These are phyloP conservation scores for Epithele typhae DNA, from an alignment of 768 basidiomycete species.

Conservation along the genomic window DNA sequence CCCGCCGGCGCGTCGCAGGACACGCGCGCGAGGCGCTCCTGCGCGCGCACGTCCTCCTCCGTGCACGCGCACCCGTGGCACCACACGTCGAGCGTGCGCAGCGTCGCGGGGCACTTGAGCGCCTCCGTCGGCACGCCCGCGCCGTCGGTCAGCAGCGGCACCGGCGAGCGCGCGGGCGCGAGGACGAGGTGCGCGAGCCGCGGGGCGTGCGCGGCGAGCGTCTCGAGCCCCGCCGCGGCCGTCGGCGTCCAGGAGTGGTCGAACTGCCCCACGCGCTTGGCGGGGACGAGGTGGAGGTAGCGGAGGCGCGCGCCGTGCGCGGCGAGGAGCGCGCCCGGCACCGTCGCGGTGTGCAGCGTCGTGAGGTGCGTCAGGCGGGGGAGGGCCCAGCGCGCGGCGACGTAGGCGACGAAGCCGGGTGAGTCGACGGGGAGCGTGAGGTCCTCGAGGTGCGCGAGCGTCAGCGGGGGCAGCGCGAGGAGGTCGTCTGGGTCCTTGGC, in stretches of 20 bases:
- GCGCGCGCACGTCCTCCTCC: not conserved
- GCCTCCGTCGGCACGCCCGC: not conserved
- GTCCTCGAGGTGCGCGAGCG: not conserved
- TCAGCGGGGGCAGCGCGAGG: not conserved
- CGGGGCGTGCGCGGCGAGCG: not conserved
- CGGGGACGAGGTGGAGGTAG: slow-evolving; percentile 3
- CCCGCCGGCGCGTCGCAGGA: not conserved
- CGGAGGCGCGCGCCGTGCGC: slow-evolving; percentile 2
- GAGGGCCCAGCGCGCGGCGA: not conserved
- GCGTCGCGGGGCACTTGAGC: too few relatives aligned
- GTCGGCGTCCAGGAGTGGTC: not conserved
- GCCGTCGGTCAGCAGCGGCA: not conserved
- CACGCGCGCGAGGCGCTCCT: not conserved
- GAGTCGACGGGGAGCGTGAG: not conserved
- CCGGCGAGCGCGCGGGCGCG: not conserved
- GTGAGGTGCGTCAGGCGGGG: slow-evolving; percentile 1
- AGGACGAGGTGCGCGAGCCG: slow-evolving; percentile 4
- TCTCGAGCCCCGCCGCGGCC: not conserved
- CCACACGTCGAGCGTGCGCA: slow-evolving; percentile 4
- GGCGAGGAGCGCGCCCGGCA: not conserved
- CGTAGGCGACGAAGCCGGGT: not conserved
- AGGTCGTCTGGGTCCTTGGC: not conserved
- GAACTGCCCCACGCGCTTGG: not conserved
- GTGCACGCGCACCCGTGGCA: not conserved
- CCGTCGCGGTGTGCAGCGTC: not conserved